Conservation (phyloP, 2,329 filamentous ascomycete species). For the Lachnellula arida region DNA sequence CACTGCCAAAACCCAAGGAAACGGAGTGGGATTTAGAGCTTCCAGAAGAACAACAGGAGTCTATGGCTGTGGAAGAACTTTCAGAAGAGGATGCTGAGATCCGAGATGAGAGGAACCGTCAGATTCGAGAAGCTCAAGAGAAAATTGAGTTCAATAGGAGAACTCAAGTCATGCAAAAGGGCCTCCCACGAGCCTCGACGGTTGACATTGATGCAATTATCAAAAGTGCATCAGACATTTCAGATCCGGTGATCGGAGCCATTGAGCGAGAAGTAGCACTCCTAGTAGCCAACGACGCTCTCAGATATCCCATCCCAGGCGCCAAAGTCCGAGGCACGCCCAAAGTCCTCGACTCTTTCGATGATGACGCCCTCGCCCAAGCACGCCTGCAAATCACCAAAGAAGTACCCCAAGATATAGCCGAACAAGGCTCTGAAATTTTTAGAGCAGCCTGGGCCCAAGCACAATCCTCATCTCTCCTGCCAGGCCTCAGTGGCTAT, state of each 20-base stretch:
- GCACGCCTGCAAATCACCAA: conserved; percentile 68
- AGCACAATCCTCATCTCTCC: conserved; percentile 49
- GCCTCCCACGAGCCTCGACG: conserved; percentile 69
- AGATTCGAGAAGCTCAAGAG: conserved; percentile 64
- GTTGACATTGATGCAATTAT: conserved; percentile 69
- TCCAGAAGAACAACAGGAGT: conserved; percentile 73
- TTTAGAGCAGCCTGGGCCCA: conserved; percentile 52
- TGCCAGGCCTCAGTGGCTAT: conserved; percentile 79
- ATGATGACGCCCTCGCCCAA: conserved; percentile 66
- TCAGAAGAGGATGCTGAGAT: conserved; percentile 62
- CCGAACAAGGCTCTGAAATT: conserved; percentile 46
- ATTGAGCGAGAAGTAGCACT: conserved; percentile 74
- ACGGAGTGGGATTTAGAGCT: conserved; percentile 91
- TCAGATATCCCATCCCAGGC: conserved; percentile 66
- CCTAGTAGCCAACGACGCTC: conserved; percentile 77
- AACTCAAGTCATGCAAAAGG: conserved; percentile 85
- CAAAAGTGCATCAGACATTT: conserved; percentile 53
- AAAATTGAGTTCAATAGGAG: conserved; percentile 73
- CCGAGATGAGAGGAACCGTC: conserved; percentile 72
- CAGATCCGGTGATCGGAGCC: conserved; percentile 60
- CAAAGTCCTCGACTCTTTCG: conserved; percentile 57
- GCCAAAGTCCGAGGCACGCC: conserved; percentile 59
- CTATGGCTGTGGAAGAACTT: conserved; percentile 43
- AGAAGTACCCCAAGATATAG: conserved; percentile 42
- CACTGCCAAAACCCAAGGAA: conserved; percentile 87